Evolutionary conservation across 257 asterid species (phyloP).

Genomic region (Primulina huaijiensis): DNA sequence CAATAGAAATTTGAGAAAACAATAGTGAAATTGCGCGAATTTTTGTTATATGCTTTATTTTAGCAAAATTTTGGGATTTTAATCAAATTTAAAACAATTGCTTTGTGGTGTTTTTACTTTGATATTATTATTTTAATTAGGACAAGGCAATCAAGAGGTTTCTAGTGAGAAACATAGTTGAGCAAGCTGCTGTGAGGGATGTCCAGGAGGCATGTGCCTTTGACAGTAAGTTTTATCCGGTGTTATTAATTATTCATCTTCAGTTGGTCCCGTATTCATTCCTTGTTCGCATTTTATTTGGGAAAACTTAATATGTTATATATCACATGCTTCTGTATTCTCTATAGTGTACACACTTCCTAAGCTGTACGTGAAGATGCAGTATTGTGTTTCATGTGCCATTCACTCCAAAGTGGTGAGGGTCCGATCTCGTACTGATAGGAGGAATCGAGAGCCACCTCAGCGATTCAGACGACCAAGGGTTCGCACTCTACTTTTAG

Average conservation of each 20-base stretch:
- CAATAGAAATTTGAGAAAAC: neutral
- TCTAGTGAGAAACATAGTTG: constrained; percentile 82
- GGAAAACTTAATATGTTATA: neutral
- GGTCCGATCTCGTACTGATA: constrained; percentile 69
- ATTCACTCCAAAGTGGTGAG: constrained; percentile 91
- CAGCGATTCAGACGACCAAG: constrained; percentile 96
- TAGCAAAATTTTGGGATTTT: neutral
- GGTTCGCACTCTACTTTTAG: constrained; percentile 37
- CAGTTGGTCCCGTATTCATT: neutral
- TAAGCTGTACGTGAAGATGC: constrained; percentile 79
- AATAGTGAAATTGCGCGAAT: no score
- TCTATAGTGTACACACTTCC: constrained; percentile 59
- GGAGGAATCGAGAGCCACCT: constrained; percentile 93
- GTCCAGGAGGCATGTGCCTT: constrained; percentile 94
- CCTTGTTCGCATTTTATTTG: neutral
- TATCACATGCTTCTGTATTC: neutral
- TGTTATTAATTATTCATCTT: neutral
- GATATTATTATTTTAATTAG: constrained; percentile 24
- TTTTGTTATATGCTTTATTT: no score
- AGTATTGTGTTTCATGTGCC: constrained; percentile 81
- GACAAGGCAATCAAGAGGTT: constrained; percentile 94
- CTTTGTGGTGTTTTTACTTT: neutral
- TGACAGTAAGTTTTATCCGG: constrained; percentile 41
- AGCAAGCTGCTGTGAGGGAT: constrained; percentile 94
- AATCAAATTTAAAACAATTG: neutral